A percentile compares a stretch with the other conserved stretches of the same genome.
phyloP scores from a whole-genome alignment of 345 rosid genomes.

The Mallotus nudiflorus region DNA sequence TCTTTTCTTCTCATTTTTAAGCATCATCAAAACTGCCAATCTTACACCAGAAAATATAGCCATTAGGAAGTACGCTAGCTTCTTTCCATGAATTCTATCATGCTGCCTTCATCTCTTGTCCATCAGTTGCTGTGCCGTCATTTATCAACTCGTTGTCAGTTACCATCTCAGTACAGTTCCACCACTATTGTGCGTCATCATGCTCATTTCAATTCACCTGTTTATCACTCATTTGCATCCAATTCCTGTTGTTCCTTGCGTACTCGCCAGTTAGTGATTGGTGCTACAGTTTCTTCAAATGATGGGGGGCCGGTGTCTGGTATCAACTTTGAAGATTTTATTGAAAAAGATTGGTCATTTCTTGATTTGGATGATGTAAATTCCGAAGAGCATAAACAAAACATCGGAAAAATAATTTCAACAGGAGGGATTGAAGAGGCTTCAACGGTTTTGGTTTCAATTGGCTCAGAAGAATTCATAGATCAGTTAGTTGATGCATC shows the following conservation, averaged over 20 bases:
- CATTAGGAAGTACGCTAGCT: neutral
- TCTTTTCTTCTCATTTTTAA: neutral
- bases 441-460: constrained; percentile 76
- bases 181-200: neutral
- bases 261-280: constrained; percentile 16
- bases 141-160: constrained; percentile 13
- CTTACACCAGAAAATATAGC: neutral
- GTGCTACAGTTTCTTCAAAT: constrained; percentile 37
- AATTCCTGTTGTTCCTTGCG: constrained; percentile 19
- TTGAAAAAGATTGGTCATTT: constrained; percentile 90
- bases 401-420: constrained; percentile 53
- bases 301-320: constrained; percentile 53
- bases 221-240: constrained; percentile 14
- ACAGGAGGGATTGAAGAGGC: constrained; percentile 57
- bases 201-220: constrained; percentile 15
- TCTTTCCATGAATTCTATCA: constrained; percentile 44
- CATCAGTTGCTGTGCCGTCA: constrained; percentile 20
- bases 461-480: constrained; percentile 65
- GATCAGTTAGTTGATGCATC: constrained; percentile 62
- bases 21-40: neutral
- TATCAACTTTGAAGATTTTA: constrained; percentile 52
- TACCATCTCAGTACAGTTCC: constrained; percentile 8
- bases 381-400: constrained; percentile 40
- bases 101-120: constrained; percentile 21
- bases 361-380: constrained; percentile 60